A percentile compares a stretch with the other conserved stretches of the same genome.
These are phyloP conservation scores for Apiosordaria backusii DNA, from an alignment of 495 filamentous ascomycete genomes.

Conservation along the genomic window DNA sequence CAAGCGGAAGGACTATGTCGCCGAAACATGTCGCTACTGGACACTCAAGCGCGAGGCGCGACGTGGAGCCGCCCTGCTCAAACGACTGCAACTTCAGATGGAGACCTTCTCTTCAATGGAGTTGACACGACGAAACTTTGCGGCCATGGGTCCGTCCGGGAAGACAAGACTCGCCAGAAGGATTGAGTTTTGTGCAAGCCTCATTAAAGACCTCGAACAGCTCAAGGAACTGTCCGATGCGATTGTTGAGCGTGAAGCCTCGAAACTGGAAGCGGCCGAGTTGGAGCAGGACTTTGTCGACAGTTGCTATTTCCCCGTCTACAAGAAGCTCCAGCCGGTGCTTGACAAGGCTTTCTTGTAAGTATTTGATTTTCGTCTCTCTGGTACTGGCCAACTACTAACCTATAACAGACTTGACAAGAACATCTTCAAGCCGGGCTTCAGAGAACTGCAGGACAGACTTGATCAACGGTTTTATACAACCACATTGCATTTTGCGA, in stretches of 20 bases:
- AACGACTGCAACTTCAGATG: slow-evolving; percentile 88
- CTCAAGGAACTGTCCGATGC: slow-evolving; percentile 64
- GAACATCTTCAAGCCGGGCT: slow-evolving; percentile 62
- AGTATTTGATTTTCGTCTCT: slow-evolving; percentile 33
- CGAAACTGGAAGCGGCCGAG: slow-evolving; percentile 72
- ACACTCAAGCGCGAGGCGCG: slow-evolving; percentile 92
- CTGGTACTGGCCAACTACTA: slow-evolving; percentile 19
- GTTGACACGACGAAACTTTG: slow-evolving; percentile 88
- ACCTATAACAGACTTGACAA: slow-evolving; percentile 64
- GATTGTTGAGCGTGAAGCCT: slow-evolving; percentile 66
- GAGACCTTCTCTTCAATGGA: slow-evolving; percentile 96
- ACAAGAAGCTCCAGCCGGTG: slow-evolving; percentile 71
- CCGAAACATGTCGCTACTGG: slow-evolving; percentile 95
- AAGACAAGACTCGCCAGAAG: slow-evolving; percentile 71
- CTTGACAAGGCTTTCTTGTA: slow-evolving; percentile 71
- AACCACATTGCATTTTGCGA: slow-evolving; percentile 67
- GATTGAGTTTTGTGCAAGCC: slow-evolving; percentile 77
- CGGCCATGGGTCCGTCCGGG: slow-evolving; percentile 82
- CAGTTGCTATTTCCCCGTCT: slow-evolving; percentile 83
- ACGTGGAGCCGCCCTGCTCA: slow-evolving; percentile 84
- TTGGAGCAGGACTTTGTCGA: slow-evolving; percentile 74
- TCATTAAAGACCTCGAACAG: slow-evolving; percentile 72
- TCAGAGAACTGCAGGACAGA: slow-evolving; percentile 59
- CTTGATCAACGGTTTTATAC: slow-evolving; percentile 71
- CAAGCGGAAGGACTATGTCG: slow-evolving; percentile 85